phyloP scores from a whole-genome alignment of 805 yeast genomes.

The Kurtzmaniella cleridarum region DNA sequence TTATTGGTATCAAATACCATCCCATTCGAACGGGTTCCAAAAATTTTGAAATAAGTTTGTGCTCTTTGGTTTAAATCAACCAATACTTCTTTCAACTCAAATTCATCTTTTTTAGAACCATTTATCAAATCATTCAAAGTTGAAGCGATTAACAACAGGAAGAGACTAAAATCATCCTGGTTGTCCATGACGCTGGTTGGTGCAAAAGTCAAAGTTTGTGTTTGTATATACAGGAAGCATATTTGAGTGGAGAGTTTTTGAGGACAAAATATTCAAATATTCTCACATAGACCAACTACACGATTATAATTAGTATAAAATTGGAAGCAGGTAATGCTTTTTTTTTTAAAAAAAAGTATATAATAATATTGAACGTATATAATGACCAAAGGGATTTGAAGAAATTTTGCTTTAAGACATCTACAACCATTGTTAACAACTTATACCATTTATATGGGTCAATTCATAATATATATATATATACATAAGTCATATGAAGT shows the following conservation, averaged over 20 bases:
- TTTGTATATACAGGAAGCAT: too few relatives aligned
- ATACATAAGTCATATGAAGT: neutral
- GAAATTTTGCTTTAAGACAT: too few relatives aligned
- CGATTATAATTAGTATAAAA: neutral
- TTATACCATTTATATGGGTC: too few relatives aligned
- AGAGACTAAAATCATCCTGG: conserved; percentile 1
- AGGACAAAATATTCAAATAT: neutral
- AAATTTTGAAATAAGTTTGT: conserved; percentile 7
- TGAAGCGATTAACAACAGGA: conserved; percentile 12
- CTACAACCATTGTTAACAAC: too few relatives aligned
- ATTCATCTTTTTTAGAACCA: conserved; percentile 1
- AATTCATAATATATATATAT: neutral
- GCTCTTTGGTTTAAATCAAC: conserved; percentile 6
- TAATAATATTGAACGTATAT: too few relatives aligned
- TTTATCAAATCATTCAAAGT: conserved; percentile 9
- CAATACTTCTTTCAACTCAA: conserved; percentile 8
- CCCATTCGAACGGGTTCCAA: conserved; percentile 5
- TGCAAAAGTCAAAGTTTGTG: neutral
- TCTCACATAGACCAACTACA: neutral
- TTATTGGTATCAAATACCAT: conserved; percentile 5
- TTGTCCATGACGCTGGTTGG: neutral
- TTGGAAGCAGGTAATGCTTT: too few relatives aligned
- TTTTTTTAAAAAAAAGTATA: too few relatives aligned
- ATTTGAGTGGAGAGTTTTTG: too few relatives aligned
- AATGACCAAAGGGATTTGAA: too few relatives aligned